Evolutionary conservation across 768 basidiomycete genomes (phyloP).

Genomic region (Lentinula aciculospora): DNA sequence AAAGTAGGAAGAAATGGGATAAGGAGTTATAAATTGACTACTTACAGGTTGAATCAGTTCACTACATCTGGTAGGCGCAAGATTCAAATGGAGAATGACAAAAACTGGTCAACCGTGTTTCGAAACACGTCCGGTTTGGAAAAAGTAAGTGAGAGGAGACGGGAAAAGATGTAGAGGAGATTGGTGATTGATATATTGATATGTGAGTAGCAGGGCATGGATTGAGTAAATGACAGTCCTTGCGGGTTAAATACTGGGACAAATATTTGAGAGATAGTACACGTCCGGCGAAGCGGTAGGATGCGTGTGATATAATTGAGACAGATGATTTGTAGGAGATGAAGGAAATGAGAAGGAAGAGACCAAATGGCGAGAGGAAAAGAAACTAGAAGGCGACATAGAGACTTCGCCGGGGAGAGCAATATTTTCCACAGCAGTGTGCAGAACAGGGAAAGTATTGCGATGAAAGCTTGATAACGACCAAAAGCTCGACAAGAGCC

Average conservation of each 20-base stretch:
- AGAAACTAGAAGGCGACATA: background rate
- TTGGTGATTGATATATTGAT: background rate
- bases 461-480: background rate
- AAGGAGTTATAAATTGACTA: background rate
- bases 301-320: constrained; percentile 9
- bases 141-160: background rate
- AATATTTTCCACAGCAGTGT: background rate
- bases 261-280: constrained; percentile 8
- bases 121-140: too few species aligned
- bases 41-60: background rate
- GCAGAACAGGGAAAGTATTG: background rate
- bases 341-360: background rate
- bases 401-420: background rate
- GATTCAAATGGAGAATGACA: too few species aligned
- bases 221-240: constrained; percentile 6
- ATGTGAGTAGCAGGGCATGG: background rate
- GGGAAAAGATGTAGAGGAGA: background rate
- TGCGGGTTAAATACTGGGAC: constrained; percentile 13
- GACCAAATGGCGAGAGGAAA: too few species aligned
- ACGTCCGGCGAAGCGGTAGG: constrained; percentile 9
- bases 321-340: constrained; percentile 9
- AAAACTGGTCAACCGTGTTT: too few species aligned
- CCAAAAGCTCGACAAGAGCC: background rate
- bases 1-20: background rate
- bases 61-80: too few species aligned